A percentile compares a stretch with the other conserved stretches of the same genome.
phyloP scores from a whole-genome alignment of 2,329 filamentous ascomycete genomes.

The Microsporum ferrugineum region DNA sequence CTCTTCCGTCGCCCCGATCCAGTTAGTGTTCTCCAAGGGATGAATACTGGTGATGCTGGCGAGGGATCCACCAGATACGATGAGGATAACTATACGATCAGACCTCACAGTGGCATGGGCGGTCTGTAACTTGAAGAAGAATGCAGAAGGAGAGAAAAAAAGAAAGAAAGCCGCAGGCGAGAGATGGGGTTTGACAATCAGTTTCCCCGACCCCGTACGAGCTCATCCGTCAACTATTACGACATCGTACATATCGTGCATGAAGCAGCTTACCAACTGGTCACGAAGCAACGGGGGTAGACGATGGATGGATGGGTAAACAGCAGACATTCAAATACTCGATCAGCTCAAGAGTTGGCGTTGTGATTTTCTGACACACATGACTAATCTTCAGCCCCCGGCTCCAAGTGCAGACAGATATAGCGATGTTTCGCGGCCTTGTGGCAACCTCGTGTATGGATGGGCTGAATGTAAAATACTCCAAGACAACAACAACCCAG shows the following conservation, averaged over 20 bases:
- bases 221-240: constrained; percentile 4
- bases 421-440: constrained; percentile 1
- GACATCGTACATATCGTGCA: constrained; percentile 1
- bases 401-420: not conserved
- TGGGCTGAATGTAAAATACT: not conserved
- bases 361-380: not conserved
- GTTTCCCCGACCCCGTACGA: not conserved
- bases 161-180: not conserved
- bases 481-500: constrained; percentile 1
- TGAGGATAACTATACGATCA: constrained; percentile 5
- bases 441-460: constrained; percentile 3
- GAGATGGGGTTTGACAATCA: not conserved
- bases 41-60: not conserved
- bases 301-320: not conserved
- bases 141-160: not conserved
- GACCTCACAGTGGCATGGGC: constrained; percentile 1
- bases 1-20: not conserved
- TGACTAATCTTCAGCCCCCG: not conserved
- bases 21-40: not conserved
- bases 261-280: not conserved
- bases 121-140: not conserved
- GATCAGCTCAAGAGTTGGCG: not conserved
- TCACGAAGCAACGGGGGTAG: not conserved
- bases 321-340: not conserved
- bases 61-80: not conserved